Percentiles rank a stretch among this genome's conserved stretches.
These are phyloP conservation scores for Exserohilum rostratum DNA, from an alignment of 2,329 filamentous ascomycete genomes.

Conservation along the genomic window DNA sequence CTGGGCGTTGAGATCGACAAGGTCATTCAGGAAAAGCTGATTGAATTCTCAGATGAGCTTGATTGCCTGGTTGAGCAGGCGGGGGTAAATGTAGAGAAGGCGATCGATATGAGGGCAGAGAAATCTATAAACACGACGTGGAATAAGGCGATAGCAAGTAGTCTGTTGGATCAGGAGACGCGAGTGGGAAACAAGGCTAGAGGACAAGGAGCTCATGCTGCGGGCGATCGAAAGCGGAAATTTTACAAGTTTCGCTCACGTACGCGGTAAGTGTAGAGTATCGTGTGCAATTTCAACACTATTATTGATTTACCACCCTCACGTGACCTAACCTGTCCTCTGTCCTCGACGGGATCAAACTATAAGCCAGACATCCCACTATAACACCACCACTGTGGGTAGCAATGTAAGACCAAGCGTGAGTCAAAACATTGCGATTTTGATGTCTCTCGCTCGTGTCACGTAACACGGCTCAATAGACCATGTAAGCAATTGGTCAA, in stretches of 20 bases:
- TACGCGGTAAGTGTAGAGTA: neutral
- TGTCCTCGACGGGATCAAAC: too few species aligned
- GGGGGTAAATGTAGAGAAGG: neutral
- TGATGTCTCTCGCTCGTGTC: too few species aligned
- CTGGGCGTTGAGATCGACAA: conserved; percentile 2
- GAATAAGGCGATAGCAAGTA: neutral
- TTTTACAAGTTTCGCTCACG: neutral
- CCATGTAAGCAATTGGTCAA: too few species aligned
- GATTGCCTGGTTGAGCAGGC: neutral
- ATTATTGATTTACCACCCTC: too few species aligned
- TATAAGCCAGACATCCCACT: too few species aligned
- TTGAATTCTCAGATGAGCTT: neutral
- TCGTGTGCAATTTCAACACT: too few species aligned
- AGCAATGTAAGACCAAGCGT: too few species aligned
- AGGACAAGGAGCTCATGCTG: neutral
- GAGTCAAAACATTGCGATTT: too few species aligned
- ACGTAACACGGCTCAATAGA: too few species aligned
- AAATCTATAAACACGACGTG: neutral
- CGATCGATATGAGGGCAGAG: neutral
- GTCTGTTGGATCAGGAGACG: neutral
- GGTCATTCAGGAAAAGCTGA: neutral
- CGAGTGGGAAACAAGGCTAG: neutral
- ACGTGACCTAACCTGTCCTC: too few species aligned
- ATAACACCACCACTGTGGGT: too few species aligned
- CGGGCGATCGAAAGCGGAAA: conserved; percentile 8